Evolutionary conservation across 768 basidiomycete genomes (phyloP).

Genomic region (Fomitopsis serialis): DNA sequence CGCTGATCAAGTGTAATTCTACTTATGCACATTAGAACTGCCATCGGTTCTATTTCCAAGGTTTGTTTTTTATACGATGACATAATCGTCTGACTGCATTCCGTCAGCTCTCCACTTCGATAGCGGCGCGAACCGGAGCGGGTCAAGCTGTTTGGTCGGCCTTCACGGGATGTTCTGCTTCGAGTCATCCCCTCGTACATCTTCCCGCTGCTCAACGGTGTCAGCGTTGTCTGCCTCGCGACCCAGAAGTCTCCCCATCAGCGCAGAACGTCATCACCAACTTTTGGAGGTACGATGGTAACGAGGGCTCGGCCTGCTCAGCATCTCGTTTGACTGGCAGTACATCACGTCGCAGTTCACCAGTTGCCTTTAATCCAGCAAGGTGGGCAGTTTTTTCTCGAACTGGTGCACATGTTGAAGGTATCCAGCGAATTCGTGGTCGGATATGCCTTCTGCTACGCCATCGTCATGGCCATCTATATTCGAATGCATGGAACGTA

Average conservation of each 20-base stretch:
- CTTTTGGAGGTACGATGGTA: slow-evolving; percentile 61
- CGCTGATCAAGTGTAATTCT: background rate
- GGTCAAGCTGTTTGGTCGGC: slow-evolving; percentile 47
- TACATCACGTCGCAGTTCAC: slow-evolving; percentile 49
- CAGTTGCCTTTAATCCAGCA: slow-evolving; percentile 53
- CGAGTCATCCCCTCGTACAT: slow-evolving; percentile 50
- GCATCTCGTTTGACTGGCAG: slow-evolving; percentile 66
- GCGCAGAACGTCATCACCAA: slow-evolving; percentile 50
- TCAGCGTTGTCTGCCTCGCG: slow-evolving; percentile 58
- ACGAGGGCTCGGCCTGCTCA: slow-evolving; percentile 64
- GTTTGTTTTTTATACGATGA: slow-evolving; percentile 19
- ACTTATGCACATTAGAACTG: slow-evolving; percentile 33
- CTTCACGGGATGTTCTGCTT: slow-evolving; percentile 48
- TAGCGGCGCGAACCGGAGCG: slow-evolving; percentile 36
- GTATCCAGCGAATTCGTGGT: slow-evolving; percentile 50
- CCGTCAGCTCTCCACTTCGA: slow-evolving; percentile 45
- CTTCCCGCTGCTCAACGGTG: slow-evolving; percentile 58
- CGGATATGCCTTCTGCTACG: slow-evolving; percentile 47
- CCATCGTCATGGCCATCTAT: slow-evolving; percentile 53
- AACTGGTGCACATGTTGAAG: background rate
- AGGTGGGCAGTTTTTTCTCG: slow-evolving; percentile 25
- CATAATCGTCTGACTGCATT: background rate
- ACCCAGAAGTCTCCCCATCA: slow-evolving; percentile 40
- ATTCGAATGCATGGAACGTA: slow-evolving; percentile 58
- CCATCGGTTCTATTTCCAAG: slow-evolving; percentile 57